Conservation (phyloP, 1,284 basidiomycete species). For the Pseudozyma sp. region DNA sequence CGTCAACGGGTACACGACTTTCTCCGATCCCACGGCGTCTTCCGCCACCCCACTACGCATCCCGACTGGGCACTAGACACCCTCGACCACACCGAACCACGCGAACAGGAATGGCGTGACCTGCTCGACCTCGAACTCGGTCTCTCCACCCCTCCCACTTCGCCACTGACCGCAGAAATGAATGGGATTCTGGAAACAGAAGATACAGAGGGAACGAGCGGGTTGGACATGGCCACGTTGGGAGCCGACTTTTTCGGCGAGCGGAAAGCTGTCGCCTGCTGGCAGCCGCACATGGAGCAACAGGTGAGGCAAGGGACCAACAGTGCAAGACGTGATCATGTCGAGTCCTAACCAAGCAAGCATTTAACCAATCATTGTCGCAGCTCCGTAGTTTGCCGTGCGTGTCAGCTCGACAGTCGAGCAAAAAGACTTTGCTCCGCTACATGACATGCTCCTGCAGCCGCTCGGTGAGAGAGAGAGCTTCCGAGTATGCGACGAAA, state of each 20-base stretch:
- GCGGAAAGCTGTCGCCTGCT: slow-evolving; percentile 38
- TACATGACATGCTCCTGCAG: too few species aligned
- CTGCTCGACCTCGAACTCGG: slow-evolving; percentile 49
- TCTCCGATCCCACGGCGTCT: slow-evolving; percentile 33
- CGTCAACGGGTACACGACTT: slow-evolving; percentile 43
- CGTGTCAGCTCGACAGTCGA: too few species aligned
- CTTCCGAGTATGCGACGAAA: too few species aligned
- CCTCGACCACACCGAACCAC: slow-evolving; percentile 3
- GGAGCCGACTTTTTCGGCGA: slow-evolving; percentile 49
- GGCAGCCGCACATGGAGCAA: slow-evolving; percentile 43
- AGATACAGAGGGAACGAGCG: not conserved
- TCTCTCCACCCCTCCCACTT: slow-evolving; percentile 5
- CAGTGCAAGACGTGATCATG: not conserved
- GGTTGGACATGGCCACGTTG: slow-evolving; percentile 12
- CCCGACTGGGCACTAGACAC: slow-evolving; percentile 1
- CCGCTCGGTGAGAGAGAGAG: too few species aligned
- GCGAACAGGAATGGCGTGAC: slow-evolving; percentile 41
- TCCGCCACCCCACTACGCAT: slow-evolving; percentile 7
- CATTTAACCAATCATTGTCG: too few species aligned
- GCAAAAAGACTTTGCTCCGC: too few species aligned
- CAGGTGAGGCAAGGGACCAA: slow-evolving; percentile 18
- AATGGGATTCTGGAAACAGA: slow-evolving; percentile 11
- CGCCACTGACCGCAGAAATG: not conserved
- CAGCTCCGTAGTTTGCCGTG: too few species aligned
- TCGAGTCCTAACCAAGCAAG: not conserved